Evolutionary conservation across 768 basidiomycete species (phyloP).

Genomic region (Tubosaeta brunneosetosa): DNA sequence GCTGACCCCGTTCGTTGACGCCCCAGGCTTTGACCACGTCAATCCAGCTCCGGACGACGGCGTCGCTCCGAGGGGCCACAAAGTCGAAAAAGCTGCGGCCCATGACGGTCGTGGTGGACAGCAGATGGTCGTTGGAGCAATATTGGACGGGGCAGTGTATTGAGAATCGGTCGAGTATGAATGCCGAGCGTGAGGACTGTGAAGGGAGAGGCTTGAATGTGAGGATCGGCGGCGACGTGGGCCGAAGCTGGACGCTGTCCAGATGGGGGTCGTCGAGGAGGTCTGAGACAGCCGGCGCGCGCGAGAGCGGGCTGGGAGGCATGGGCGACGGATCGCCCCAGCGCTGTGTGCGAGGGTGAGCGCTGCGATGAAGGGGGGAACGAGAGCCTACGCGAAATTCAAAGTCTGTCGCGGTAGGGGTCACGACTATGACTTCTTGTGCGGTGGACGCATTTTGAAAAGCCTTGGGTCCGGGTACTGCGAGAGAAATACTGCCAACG

Average conservation of each 20-base stretch:
- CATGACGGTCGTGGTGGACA: slow-evolving; percentile 55
- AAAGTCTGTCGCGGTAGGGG: slow-evolving; percentile 51
- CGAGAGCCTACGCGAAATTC: slow-evolving; percentile 45
- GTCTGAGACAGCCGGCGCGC: slow-evolving; percentile 19
- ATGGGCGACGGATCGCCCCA: slow-evolving; percentile 68
- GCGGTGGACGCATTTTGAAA: slow-evolving; percentile 80
- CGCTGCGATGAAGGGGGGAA: neutral
- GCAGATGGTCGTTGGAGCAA: slow-evolving; percentile 67
- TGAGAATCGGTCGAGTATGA: slow-evolving; percentile 78
- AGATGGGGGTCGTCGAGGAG: slow-evolving; percentile 6
- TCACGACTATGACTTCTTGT: slow-evolving; percentile 73
- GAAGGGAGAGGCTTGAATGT: slow-evolving; percentile 60
- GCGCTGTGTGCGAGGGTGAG: slow-evolving; percentile 37
- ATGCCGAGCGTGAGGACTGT: slow-evolving; percentile 71
- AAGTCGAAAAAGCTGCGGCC: slow-evolving; percentile 74
- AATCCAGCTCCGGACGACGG: slow-evolving; percentile 66
- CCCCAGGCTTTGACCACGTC: slow-evolving; percentile 78
- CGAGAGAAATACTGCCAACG: slow-evolving; percentile 76
- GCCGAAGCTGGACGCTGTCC: slow-evolving; percentile 4
- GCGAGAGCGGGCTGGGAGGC: slow-evolving; percentile 44
- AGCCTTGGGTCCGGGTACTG: slow-evolving; percentile 67
- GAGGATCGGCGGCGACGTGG: slow-evolving; percentile 28
- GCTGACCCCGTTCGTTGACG: slow-evolving; percentile 78
- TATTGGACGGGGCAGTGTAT: slow-evolving; percentile 61
- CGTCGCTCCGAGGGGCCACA: slow-evolving; percentile 59